These are phyloP conservation scores for Pyrus communis DNA, from an alignment of 306 rosid genomes.

Conservation along the genomic window DNA sequence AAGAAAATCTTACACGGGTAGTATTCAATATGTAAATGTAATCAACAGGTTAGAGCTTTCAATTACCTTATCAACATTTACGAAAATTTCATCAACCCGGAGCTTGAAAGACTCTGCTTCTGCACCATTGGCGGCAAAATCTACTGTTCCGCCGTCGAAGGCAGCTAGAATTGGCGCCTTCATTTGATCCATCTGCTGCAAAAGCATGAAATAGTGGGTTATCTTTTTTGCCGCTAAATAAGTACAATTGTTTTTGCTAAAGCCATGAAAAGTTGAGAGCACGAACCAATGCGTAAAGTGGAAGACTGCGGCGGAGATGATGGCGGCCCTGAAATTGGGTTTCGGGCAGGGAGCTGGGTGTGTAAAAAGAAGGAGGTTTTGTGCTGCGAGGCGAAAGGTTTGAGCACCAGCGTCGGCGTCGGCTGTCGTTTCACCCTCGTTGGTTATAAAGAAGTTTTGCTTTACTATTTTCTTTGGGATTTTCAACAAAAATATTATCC, in stretches of 20 bases:
- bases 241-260: background rate
- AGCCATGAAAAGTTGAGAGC: background rate
- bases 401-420: constrained; percentile 1
- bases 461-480: background rate
- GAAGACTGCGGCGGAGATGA: background rate
- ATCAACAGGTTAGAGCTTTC: background rate
- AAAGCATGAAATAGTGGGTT: background rate
- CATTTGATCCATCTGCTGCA: constrained; percentile 29
- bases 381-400: background rate
- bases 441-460: background rate
- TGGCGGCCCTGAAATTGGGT: constrained; percentile 1
- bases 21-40: background rate
- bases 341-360: background rate
- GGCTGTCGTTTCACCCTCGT: background rate
- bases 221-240: background rate
- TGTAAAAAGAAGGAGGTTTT: background rate
- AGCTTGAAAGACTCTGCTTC: constrained; percentile 42
- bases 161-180: constrained; percentile 26
- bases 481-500: background rate
- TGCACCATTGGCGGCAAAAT: constrained; percentile 6
- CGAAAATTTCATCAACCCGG: constrained; percentile 41
- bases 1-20: background rate
- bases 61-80: constrained; percentile 51
- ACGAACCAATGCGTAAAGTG: background rate
- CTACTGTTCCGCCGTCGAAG: constrained; percentile 13